Conservation (phyloP, 441 rosid genomes). For the Populus hybrid region DNA sequence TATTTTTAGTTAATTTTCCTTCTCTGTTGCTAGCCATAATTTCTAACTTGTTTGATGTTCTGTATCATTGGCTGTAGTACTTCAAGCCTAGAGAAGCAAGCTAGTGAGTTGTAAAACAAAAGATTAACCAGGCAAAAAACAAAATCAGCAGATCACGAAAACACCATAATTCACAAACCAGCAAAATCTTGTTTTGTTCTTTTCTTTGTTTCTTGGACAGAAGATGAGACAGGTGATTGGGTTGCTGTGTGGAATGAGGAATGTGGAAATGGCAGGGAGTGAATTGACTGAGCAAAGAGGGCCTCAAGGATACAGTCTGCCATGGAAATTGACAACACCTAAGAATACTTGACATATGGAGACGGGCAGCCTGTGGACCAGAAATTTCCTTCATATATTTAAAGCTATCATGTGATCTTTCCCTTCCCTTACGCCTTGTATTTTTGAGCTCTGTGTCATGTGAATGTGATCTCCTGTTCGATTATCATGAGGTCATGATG, state of each 20-base stretch:
- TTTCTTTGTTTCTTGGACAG: background rate
- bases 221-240: conserved; percentile 24
- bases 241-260: conserved; percentile 25
- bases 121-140: too few species aligned
- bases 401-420: conserved; percentile 23
- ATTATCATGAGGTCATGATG: conserved; percentile 40
- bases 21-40: too few species aligned
- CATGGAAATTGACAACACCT: conserved; percentile 34
- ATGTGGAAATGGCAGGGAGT: conserved; percentile 17
- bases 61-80: too few species aligned
- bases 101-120: too few species aligned
- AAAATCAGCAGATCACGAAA: too few species aligned
- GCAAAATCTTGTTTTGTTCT: background rate
- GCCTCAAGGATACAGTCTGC: conserved; percentile 18
- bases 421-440: background rate
- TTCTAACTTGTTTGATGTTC: too few species aligned
- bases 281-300: conserved; percentile 7
- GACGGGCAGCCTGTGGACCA: conserved; percentile 33
- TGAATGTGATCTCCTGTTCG: background rate
- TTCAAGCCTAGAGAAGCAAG: too few species aligned
- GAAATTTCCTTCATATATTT: conserved; percentile 9
- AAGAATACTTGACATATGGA: conserved; percentile 24
- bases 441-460: conserved; percentile 1
- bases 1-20: too few species aligned
- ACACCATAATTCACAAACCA: too few species aligned